Conservation (phyloP, 2,329 filamentous ascomycete genomes). For the Fusarium euwallaceae region DNA sequence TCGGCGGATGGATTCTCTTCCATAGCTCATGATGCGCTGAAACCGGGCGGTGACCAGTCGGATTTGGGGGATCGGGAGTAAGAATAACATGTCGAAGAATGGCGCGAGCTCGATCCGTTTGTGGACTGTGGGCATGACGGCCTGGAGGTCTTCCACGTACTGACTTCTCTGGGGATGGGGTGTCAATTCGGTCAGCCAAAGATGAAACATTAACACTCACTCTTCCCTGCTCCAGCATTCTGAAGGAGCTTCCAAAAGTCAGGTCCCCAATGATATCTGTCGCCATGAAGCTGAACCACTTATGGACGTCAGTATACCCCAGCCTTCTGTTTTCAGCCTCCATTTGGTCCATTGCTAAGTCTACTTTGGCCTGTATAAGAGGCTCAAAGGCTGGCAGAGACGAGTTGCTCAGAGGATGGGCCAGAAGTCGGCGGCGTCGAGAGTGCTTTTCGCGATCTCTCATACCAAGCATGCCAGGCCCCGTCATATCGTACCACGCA, state of each 20-base stretch:
- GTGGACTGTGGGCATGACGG: background rate
- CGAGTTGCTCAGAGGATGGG: background rate
- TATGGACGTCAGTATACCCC: background rate
- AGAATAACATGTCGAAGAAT: background rate
- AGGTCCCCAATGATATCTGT: constrained; percentile 15
- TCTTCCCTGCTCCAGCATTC: constrained; percentile 7
- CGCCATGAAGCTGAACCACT: constrained; percentile 18
- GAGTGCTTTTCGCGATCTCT: background rate
- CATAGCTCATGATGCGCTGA: background rate
- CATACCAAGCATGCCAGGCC: constrained; percentile 4
- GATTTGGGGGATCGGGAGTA: background rate
- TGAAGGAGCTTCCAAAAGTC: constrained; percentile 4
- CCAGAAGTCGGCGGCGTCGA: background rate
- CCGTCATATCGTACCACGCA: constrained; percentile 11
- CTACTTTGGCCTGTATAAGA: background rate
- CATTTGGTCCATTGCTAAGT: constrained; percentile 6
- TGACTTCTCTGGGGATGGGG: background rate
- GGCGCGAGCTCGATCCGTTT: background rate
- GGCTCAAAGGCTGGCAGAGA: background rate
- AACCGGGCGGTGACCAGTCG: background rate
- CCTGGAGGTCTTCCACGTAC: background rate
- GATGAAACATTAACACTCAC: background rate
- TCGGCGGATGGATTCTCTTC: background rate
- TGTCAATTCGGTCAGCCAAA: background rate
- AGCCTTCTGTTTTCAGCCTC: background rate